A percentile compares a stretch with the other conserved stretches of the same genome.
These are phyloP conservation scores for Diplodia sapinea DNA, from an alignment of 2,329 filamentous ascomycete genomes.

Conservation along the genomic window DNA sequence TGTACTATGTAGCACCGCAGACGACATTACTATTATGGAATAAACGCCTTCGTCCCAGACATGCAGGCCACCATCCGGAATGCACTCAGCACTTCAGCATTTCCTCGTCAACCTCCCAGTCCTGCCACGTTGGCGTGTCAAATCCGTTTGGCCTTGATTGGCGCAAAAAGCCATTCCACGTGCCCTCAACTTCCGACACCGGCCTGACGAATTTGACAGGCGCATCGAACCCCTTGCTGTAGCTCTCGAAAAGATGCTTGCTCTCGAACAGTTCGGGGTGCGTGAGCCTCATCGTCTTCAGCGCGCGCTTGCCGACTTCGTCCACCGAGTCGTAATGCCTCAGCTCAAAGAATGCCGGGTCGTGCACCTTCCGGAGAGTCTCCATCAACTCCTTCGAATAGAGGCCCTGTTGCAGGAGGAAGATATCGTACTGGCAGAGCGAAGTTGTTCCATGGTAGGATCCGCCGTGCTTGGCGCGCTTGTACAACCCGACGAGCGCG, in stretches of 20 bases:
- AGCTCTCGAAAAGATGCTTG: slow-evolving; percentile 56
- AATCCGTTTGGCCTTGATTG: slow-evolving; percentile 60
- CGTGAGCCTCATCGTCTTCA: slow-evolving; percentile 60
- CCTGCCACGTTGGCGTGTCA: slow-evolving; percentile 57
- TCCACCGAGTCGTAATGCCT: slow-evolving; percentile 69
- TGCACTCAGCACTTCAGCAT: slow-evolving; percentile 38
- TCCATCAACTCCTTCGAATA: slow-evolving; percentile 62
- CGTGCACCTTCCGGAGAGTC: slow-evolving; percentile 56
- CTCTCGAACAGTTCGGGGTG: slow-evolving; percentile 63
- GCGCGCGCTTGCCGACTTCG: slow-evolving; percentile 65
- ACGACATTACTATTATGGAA: slow-evolving; percentile 8
- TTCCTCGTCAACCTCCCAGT: slow-evolving; percentile 51
- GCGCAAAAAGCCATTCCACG: slow-evolving; percentile 56
- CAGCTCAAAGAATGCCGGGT: slow-evolving; percentile 61
- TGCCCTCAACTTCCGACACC: slow-evolving; percentile 54
- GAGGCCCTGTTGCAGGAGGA: slow-evolving; percentile 66
- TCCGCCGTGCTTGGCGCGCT: slow-evolving; percentile 66
- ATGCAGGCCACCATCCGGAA: slow-evolving; percentile 5
- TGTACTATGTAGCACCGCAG: no score
- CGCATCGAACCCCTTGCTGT: slow-evolving; percentile 51
- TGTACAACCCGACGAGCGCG: slow-evolving; percentile 67
- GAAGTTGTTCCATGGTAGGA: slow-evolving; percentile 70
- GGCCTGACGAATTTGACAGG: slow-evolving; percentile 57
- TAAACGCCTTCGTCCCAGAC: neutral
- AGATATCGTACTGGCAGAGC: slow-evolving; percentile 71